These are phyloP conservation scores for Dictyostelium purpureum DNA, from an alignment of 78 protist species.

Conservation along the genomic window DNA sequence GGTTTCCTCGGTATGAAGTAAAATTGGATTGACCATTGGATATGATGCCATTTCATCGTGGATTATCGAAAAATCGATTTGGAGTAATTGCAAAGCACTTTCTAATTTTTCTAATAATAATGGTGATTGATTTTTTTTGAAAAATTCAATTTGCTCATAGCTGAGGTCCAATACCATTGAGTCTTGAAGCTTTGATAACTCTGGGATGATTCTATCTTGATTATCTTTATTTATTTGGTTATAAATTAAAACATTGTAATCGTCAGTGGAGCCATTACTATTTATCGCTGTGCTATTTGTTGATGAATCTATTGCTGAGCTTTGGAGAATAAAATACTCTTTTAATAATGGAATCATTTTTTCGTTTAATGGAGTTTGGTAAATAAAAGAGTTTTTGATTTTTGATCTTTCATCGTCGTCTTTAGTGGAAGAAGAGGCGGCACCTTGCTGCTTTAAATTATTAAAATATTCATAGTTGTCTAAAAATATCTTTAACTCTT, in stretches of 20 bases:
- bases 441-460: not conserved
- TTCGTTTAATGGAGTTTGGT: conserved; percentile 62
- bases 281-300: not conserved
- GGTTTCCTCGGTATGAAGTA: conserved; percentile 48
- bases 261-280: not conserved
- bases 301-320: not conserved
- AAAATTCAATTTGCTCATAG: conserved; percentile 7
- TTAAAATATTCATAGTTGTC: conserved; percentile 40
- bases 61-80: conserved; percentile 9
- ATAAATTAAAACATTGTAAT: not conserved
- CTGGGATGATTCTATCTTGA: not conserved
- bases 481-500: conserved; percentile 4
- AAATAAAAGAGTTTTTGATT: conserved; percentile 11
- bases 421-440: not conserved
- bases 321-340: conserved; percentile 33
- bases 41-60: conserved; percentile 6
- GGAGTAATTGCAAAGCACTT: not conserved
- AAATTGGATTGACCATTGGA: conserved; percentile 20
- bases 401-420: conserved; percentile 7
- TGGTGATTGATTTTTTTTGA: not conserved
- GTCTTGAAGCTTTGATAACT: not conserved
- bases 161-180: not conserved
- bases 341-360: conserved; percentile 52
- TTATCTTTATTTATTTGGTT: not conserved
- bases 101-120: conserved; percentile 23